phyloP scores from a whole-genome alignment of 2,329 filamentous ascomycete genomes.

The Sporothrix globosa region DNA sequence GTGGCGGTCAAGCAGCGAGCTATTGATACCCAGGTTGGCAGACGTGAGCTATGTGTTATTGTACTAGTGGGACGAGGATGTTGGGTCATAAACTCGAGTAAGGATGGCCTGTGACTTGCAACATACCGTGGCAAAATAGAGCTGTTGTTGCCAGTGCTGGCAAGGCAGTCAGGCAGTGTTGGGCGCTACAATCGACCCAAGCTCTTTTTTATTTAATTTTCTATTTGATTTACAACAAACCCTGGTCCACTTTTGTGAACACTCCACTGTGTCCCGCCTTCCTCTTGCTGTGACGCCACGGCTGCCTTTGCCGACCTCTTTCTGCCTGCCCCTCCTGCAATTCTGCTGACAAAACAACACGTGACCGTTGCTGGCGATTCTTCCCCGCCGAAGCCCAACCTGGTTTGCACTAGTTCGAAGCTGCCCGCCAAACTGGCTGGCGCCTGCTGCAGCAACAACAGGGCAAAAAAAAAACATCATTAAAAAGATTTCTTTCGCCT shows the following conservation, averaged over 20 bases:
- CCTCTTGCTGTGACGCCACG: not conserved
- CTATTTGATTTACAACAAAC: slow-evolving; percentile 3
- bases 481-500: slow-evolving; percentile 36
- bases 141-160: not conserved
- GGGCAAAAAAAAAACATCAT: slow-evolving; percentile 35
- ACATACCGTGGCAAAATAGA: not conserved
- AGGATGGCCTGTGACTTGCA: not conserved
- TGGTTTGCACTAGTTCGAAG: slow-evolving; percentile 30
- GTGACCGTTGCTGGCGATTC: slow-evolving; percentile 26
- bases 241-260: not conserved
- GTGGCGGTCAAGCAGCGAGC: not conserved
- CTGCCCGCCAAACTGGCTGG: slow-evolving; percentile 29
- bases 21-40: slow-evolving; percentile 20
- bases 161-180: slow-evolving; percentile 16
- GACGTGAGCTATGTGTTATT: not conserved
- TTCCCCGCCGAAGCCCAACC: slow-evolving; percentile 35
- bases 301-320: not conserved
- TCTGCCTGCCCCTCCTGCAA: slow-evolving; percentile 8
- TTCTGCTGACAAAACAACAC: slow-evolving; percentile 31
- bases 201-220: slow-evolving; percentile 12
- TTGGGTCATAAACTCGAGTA: not conserved
- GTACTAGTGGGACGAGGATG: not conserved
- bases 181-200: not conserved
- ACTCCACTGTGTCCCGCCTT: slow-evolving; percentile 15
- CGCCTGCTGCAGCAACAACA: slow-evolving; percentile 35